Evolutionary conservation across 129 eudicot genomes (phyloP), one percentile per base, ranked within the genome.

Genomic region (Flaveria linearis): DNA sequence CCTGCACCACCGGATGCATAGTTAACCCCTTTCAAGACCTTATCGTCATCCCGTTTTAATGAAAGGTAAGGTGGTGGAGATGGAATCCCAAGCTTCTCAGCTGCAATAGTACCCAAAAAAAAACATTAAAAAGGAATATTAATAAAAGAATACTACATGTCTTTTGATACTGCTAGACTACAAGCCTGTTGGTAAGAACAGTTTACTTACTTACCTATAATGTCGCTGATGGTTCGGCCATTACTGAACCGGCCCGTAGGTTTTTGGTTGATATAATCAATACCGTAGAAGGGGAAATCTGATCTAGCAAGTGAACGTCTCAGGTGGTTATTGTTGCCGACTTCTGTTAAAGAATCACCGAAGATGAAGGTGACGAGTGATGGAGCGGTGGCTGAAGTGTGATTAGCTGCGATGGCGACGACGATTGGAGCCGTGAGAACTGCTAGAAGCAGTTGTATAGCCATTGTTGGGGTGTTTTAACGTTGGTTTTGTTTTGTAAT

Each of bases 1-100:
- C 98, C 98, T 61, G 98, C 98, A 73, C 98, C 98, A 42, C 98
- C 98, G 11, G 98, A 92, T 16, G 98, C 98, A 63, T 92, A 92
- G 74, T 92, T 92, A 45, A 90, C 91, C 55, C 98, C 98, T 81
- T 84, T 83, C 13, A 92, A 77, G 57, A 92, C 55, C 0, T 84
- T 89, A 78, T 89, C 92, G 39, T 88, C 98, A 10, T 69, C 71
- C 30, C 77, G 82, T 15, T 85, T 47, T 74, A 92, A 61, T 4
- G 98, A 92, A 68, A 92, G 88, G 82, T 84, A 92, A 30, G 98
- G 90, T 11, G 96, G 98, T 0, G 98, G 96, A 10, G 98, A 72
- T 66, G 89, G 68, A 33, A 90, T 84, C 28, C 98, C 96, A 10
- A 92, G 96, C 77, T 90, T 92, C 70, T 87, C 91, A 83, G 93